Percentiles rank a stretch among this genome's conserved stretches.
Evolutionary conservation across 352 stramenopile genomes (phyloP).

Genomic region (Globisporangium paddicum): DNA sequence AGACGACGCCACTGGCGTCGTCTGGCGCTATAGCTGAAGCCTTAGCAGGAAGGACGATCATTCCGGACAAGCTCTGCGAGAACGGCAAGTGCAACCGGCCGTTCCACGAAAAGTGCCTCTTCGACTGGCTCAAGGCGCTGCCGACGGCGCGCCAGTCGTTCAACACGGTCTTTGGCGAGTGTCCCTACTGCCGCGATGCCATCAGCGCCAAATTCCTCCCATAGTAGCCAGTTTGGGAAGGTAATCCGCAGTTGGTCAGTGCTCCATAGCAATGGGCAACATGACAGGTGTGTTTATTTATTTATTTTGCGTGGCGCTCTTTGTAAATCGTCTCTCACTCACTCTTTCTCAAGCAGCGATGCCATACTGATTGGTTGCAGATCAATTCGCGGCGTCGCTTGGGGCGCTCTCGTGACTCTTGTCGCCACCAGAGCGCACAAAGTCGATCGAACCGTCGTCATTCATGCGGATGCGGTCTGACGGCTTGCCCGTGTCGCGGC

Average conservation of each 20-base stretch:
- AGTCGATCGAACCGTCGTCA: constrained; percentile 55
- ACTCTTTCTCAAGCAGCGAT: not conserved
- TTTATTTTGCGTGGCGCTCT: not conserved
- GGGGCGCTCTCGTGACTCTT: not conserved
- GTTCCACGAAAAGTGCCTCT: constrained; percentile 87
- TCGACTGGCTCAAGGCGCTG: constrained; percentile 87
- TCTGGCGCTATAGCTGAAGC: not conserved
- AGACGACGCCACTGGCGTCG: not conserved
- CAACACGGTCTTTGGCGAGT: constrained; percentile 88
- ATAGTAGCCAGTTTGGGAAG: not conserved
- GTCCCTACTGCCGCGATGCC: constrained; percentile 85
- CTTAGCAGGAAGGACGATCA: constrained; percentile 20
- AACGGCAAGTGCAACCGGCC: constrained; percentile 78
- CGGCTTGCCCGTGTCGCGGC: constrained; percentile 29
- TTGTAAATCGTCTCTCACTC: not conserved
- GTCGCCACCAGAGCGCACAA: constrained; percentile 24
- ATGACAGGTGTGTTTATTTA: no score
- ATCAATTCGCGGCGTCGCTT: not conserved
- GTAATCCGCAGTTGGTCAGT: no score
- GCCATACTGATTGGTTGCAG: no score
- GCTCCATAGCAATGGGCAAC: no score
- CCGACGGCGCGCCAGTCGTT: constrained; percentile 87
- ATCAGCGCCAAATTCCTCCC: constrained; percentile 76
- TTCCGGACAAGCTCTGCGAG: constrained; percentile 85
- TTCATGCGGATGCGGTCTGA: constrained; percentile 58